Base-by-base conservation (phyloP, 176 grass and related monocot genomes). In the Raddia guianensis region DNA sequence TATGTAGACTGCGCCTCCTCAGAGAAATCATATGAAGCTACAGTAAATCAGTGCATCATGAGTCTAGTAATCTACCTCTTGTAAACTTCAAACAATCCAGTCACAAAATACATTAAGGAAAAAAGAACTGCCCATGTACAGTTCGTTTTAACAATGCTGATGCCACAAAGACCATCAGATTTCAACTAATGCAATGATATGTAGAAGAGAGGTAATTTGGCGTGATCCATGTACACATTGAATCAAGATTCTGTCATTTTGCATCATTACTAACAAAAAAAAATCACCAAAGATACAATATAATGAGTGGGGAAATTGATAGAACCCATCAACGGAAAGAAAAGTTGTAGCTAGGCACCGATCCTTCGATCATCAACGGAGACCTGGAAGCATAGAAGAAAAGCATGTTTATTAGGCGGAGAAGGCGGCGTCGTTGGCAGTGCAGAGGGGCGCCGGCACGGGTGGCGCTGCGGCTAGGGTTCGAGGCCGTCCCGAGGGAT, bases 41-140 rank as follows among this genome's bases (percentile, higher is more conserved):
- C 21, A 8, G 14, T 49, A 12, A 86, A 74, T 67, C 21, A 56
- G 64, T 52, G 63, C 18, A 81, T 51, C 13, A 51, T 64, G 11
- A 77, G 80, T 9, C 37, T 16, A 2, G 49, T 48, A 42, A 78
- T 43, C 21, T 70, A 35, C 59, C 72, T 56, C 42, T 82, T 48
- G 67, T n/a, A 32, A 76, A 47, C 57, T 64, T 50, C 55, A 69
- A 76, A 82, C 66, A 7, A 82, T 64, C 40, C 18, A 70, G 45
- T 72, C 34, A 54, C 15, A 73, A 40, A 63, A 65, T 69, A 42
- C 11, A 65, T 62, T 51, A 49, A n/a, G 47, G 5, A 73, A 16
- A 59, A 35, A 62, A 12, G 19, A 61, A 33, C 37, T 49, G 10
- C 9, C 4, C 67, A n/a, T n/a, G n/a, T n/a, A n/a, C n/a, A n/a